Evolutionary conservation across 2,329 filamentous ascomycete genomes (phyloP), one percentile per base, ranked within the genome.

Genomic region (Aureobasidium sp.): DNA sequence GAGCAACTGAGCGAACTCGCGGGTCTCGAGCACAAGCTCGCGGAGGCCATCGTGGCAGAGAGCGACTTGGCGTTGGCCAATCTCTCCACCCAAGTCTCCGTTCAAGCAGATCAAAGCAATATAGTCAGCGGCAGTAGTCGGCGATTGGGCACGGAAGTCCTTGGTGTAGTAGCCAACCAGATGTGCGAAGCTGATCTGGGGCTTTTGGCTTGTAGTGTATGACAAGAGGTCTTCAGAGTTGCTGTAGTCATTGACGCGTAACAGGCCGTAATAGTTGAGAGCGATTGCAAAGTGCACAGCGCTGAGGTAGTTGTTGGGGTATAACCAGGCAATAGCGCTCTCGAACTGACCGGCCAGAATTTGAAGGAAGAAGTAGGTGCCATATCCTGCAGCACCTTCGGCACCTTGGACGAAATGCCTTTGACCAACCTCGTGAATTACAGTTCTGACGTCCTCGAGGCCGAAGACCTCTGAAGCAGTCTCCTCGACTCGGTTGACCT

Each of bases 81-180:
- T 80, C 62, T 89, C 84, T 22, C 87, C 88, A 29, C 82, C 84
- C 47, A 95, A 80, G 73, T 97, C 93, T 55, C 87, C 84, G 72
- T 97, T 97, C 62, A 99, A 84, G 74, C 91, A 96, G 70, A 99
- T 92, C 62, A 99, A 78, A 6, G 87, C 84, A 52, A 99, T 85
- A 74, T 99, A 99, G 73, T 99, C 94, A 20, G 96, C 90, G 2
- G 95, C 94, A 37, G 91, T 90, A 63, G 89, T 89, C 7, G 91
- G 89, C 70, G 95, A 87, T 22, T 91, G 92, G 34, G 91, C 90
- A 58, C 94, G 88, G 84, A 99, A 99, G 75, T 97, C 92, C 60
- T 89, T 85, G 5, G 95, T 99, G 79, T 99, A 99, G 73, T 94
- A 91, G 44, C 93, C 95, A 64, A 97, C 81, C 80, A 97, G 90